Evolutionary conservation across 768 basidiomycete species (phyloP), one percentile per base, ranked within the genome.

Genomic region (Gyrodon lividus): DNA sequence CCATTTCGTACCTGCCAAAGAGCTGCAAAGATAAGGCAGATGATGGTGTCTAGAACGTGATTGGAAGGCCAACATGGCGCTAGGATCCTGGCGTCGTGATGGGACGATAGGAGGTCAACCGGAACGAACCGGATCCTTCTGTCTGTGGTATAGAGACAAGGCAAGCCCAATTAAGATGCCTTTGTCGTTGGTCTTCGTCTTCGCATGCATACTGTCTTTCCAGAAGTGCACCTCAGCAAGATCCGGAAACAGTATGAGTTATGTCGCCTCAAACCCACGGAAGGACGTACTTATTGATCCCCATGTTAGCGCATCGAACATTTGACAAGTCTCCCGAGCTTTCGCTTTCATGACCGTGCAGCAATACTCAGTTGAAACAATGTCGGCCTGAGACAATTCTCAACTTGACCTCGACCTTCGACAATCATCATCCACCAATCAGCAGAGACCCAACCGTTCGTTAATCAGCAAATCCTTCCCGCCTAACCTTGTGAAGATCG

Each of bases 131-230:
- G 1, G 59, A 2, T 19, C 70, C 0, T 61, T 56, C 30, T 72
- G 69, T 58, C 46, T 31, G 22, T 53, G 53, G 50, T 67, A 67
- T 52, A 61, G 61, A 9, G 66, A 72, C 46, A 64, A 66, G 59
- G 71, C 46, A 52, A 51, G 55, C 37, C 19, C 6, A 33, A 33
- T 22, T 26, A 16, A 8, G 33, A 19, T 7, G 37, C 42, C 20
- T 28, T 41, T 23, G 12, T 9, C 2, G 1, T n/a, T 9, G 5
- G 14, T 26, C 20, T 17, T n/a, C n/a, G n/a, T n/a, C n/a, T n/a
- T 24, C 17, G 43, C 26, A 20, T 14, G 33, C 20, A 39, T 26
- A 38, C 4, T 2, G 12, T 37, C n/a, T 12, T 12, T 22, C 3
- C 17, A 67, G 66, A 67, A 52, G 12, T 67, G 66, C 14, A 56